Evolutionary conservation across 2,329 filamentous ascomycete species (phyloP).

Genomic region (Neofusicoccum sp.): DNA sequence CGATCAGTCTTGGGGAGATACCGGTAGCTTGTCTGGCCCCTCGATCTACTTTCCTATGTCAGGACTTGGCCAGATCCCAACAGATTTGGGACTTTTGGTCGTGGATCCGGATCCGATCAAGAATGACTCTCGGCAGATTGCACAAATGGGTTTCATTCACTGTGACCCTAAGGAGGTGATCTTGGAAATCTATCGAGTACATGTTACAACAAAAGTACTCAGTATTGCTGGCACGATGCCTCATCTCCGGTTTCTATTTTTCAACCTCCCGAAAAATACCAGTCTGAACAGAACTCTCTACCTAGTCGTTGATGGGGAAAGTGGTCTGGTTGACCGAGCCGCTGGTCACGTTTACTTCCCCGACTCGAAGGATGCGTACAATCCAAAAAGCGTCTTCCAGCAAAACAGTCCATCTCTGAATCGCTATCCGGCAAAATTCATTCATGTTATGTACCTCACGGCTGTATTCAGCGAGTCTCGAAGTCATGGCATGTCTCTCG

Average conservation of each 20-base stretch:
- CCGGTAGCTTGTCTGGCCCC: too few relatives aligned
- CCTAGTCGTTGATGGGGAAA: background rate
- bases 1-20: background rate
- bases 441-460: background rate
- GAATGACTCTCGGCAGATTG: background rate
- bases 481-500: background rate
- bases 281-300: background rate
- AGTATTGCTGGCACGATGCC: background rate
- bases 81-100: too few relatives aligned
- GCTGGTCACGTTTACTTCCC: background rate
- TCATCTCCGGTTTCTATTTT: background rate
- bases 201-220: background rate
- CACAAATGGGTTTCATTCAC: background rate
- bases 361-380: background rate
- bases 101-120: background rate
- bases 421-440: background rate
- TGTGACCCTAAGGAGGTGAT: background rate
- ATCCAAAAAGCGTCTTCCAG: background rate
- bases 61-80: background rate
- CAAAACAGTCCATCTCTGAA: too few relatives aligned
- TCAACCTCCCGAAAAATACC: background rate
- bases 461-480: background rate
- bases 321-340: background rate
- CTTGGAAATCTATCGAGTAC: background rate
- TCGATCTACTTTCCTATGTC: conserved; percentile 48